Conservation (phyloP, 75 land plant genomes). For the Adiantum capillusveneris region DNA sequence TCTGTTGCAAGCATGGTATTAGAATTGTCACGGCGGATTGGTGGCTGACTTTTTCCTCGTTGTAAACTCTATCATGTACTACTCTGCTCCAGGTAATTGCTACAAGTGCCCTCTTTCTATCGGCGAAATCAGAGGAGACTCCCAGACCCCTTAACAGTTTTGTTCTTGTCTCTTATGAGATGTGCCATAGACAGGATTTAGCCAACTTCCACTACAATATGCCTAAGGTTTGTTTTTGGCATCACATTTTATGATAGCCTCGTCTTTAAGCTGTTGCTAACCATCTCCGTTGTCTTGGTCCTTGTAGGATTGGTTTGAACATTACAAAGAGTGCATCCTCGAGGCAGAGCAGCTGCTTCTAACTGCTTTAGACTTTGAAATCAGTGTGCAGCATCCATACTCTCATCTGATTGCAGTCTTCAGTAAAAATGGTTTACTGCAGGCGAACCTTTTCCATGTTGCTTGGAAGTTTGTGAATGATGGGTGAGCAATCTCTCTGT, state of each 20-base stretch:
- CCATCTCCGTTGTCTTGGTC: background rate
- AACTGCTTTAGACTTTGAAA: constrained; percentile 68
- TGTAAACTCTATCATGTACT: too few relatives aligned
- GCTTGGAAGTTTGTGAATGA: constrained; percentile 65
- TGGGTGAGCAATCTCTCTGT: constrained; percentile 44
- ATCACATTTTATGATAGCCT: background rate
- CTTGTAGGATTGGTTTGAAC: constrained; percentile 67
- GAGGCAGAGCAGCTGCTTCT: constrained; percentile 65
- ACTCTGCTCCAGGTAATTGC: constrained; percentile 83
- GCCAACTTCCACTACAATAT: constrained; percentile 27
- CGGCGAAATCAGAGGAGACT: constrained; percentile 77
- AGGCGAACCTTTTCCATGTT: constrained; percentile 40
- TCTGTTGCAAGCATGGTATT: too few relatives aligned
- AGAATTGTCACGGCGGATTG: too few relatives aligned
- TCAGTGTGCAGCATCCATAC: constrained; percentile 66
- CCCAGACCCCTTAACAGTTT: constrained; percentile 51
- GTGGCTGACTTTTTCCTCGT: too few relatives aligned
- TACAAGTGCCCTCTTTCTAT: constrained; percentile 59
- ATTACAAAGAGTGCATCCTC: constrained; percentile 44
- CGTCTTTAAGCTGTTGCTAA: background rate
- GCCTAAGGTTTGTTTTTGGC: constrained; percentile 33
- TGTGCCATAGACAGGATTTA: constrained; percentile 46
- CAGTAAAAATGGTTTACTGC: constrained; percentile 54
- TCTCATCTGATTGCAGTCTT: constrained; percentile 47
- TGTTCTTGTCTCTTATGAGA: constrained; percentile 47